Conservation (phyloP, 192 early-diverging fungal species). For the Podila verticillata region DNA sequence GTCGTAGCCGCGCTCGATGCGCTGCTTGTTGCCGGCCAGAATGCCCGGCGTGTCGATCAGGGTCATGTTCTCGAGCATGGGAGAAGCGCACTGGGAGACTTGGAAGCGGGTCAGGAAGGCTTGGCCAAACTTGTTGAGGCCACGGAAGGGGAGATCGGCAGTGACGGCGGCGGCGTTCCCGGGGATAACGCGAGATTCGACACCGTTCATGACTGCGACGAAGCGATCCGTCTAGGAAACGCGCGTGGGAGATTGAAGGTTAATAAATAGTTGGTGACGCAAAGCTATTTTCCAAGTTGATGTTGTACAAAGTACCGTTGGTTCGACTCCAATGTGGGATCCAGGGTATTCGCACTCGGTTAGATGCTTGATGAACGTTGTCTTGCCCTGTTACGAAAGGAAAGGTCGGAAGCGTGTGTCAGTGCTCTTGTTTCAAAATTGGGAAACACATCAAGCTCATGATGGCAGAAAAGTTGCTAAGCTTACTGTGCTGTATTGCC, state of each 20-base stretch:
- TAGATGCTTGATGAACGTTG: conserved; percentile 83
- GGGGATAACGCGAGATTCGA: conserved; percentile 81
- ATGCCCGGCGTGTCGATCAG: conserved; percentile 94
- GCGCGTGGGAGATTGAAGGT: background rate
- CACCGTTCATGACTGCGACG: conserved; percentile 83
- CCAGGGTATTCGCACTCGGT: conserved; percentile 84
- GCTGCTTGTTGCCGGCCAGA: conserved; percentile 87
- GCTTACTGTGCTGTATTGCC: conserved; percentile 86
- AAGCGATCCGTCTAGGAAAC: conserved; percentile 79
- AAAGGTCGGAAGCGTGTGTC: no score
- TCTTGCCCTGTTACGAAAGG: conserved; percentile 68
- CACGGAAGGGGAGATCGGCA: conserved; percentile 83
- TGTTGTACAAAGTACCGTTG: conserved; percentile 61
- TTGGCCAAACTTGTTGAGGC: conserved; percentile 82
- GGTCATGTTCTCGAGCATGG: conserved; percentile 82
- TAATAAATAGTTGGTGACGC: background rate
- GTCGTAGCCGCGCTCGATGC: conserved; percentile 82
- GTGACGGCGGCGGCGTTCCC: conserved; percentile 89
- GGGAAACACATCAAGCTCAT: no score
- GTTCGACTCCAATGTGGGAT: conserved; percentile 87
- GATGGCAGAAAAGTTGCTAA: background rate
- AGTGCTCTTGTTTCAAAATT: no score
- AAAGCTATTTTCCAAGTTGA: background rate
- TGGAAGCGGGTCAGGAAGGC: conserved; percentile 86
- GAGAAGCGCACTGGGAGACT: conserved; percentile 81